These are phyloP conservation scores for Discostella stelligeroides DNA, from an alignment of 108 stramenopile species.

Conservation along the genomic window DNA sequence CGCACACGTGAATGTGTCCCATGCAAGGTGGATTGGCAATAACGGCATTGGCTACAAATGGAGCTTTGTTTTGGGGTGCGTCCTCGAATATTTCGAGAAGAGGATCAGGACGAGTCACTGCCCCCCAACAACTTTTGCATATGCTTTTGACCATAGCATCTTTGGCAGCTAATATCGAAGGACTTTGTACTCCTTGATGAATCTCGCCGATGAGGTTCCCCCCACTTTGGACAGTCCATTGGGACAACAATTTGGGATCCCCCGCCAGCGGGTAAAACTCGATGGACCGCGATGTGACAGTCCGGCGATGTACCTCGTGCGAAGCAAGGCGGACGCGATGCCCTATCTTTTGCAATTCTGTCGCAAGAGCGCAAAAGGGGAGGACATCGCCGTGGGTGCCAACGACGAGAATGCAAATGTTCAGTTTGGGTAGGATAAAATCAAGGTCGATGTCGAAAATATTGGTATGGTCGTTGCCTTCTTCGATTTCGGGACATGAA, in stretches of 20 bases:
- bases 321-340: conserved; percentile 73
- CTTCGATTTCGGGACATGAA: background rate
- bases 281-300: conserved; percentile 54
- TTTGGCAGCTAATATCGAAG: conserved; percentile 57
- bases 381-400: conserved; percentile 74
- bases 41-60: conserved; percentile 80
- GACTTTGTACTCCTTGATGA: conserved; percentile 29
- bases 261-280: conserved; percentile 87
- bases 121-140: conserved; percentile 65
- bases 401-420: conserved; percentile 66
- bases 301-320: conserved; percentile 61
- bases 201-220: conserved; percentile 59
- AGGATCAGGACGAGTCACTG: conserved; percentile 66
- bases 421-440: conserved; percentile 56
- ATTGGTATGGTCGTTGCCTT: background rate
- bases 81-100: conserved; percentile 22
- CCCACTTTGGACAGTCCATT: conserved; percentile 74
- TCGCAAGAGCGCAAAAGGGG: conserved; percentile 63
- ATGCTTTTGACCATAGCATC: conserved; percentile 68
- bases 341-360: conserved; percentile 50
- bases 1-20: conserved; percentile 84
- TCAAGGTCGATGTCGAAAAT: no score
- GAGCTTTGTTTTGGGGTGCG: background rate
- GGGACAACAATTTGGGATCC: conserved; percentile 65
- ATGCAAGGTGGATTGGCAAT: conserved; percentile 83